Conservation (phyloP, 306 rosid species). For the Pyrus pyrifolia region DNA sequence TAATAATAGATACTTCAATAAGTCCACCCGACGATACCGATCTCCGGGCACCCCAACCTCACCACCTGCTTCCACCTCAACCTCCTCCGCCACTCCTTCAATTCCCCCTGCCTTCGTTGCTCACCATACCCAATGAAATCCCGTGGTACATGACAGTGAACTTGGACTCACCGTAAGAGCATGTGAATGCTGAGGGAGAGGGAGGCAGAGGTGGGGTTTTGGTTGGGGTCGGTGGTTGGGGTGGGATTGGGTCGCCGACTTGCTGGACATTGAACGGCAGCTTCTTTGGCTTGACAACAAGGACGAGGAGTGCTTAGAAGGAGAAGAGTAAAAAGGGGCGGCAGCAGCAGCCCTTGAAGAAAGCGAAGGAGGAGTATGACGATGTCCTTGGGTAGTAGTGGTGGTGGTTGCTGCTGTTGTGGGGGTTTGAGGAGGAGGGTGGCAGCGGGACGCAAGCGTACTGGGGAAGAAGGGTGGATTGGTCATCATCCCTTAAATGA, state of each 20-base stretch:
- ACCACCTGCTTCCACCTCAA: no score
- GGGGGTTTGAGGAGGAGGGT: not conserved
- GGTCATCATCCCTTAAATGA: no score
- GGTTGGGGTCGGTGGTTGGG: not conserved
- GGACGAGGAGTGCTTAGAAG: constrained; percentile 70
- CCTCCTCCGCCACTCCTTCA: no score
- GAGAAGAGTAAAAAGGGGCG: constrained; percentile 82
- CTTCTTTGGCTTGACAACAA: constrained; percentile 81
- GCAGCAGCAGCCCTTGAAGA: constrained; percentile 83
- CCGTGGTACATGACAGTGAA: constrained; percentile 91
- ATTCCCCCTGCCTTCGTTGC: no score
- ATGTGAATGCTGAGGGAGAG: constrained; percentile 62
- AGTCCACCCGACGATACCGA: no score
- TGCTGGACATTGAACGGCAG: constrained; percentile 87
- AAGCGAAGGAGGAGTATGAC: constrained; percentile 45
- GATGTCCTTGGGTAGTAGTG: constrained; percentile 30
- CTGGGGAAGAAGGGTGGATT: no score
- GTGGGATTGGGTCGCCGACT: constrained; percentile 44
- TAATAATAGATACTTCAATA: no score
- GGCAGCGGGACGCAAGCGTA: not conserved
- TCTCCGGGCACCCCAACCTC: no score
- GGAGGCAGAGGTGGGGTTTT: constrained; percentile 37
- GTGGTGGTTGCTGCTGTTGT: constrained; percentile 4
- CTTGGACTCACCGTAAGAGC: constrained; percentile 77
- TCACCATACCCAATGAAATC: constrained; percentile 62